These are phyloP conservation scores for Comarum palustre DNA, from an alignment of 306 rosid genomes.

Conservation along the genomic window DNA sequence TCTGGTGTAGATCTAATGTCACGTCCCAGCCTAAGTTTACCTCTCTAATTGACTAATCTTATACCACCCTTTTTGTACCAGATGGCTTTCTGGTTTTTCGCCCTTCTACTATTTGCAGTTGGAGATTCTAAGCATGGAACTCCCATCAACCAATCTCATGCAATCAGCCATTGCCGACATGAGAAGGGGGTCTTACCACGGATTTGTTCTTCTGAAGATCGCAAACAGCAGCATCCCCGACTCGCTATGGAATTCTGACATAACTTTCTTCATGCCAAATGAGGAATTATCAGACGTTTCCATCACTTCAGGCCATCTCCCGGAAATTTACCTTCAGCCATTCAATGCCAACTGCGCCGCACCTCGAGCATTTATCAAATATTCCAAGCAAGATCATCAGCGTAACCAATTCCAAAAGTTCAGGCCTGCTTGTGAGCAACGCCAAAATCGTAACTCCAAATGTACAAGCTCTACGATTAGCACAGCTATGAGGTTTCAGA, in stretches of 20 bases:
- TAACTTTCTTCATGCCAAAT: constrained; percentile 56
- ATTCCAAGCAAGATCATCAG: constrained; percentile 43
- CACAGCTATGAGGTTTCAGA: constrained; percentile 34
- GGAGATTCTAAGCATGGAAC: constrained; percentile 33
- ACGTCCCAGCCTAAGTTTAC: no score
- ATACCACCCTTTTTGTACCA: neutral
- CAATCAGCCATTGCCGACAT: constrained; percentile 50
- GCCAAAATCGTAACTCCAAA: constrained; percentile 49
- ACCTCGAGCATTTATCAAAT: constrained; percentile 46
- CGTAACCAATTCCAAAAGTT: constrained; percentile 39
- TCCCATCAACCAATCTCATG: constrained; percentile 45
- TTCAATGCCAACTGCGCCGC: constrained; percentile 47
- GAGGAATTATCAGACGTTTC: constrained; percentile 46
- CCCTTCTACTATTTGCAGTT: constrained; percentile 33
- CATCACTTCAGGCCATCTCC: constrained; percentile 22
- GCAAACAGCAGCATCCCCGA: constrained; percentile 36
- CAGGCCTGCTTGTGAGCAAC: constrained; percentile 45
- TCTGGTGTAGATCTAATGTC: no score
- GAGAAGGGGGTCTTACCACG: constrained; percentile 48
- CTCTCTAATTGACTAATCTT: no score
- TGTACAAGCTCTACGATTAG: constrained; percentile 39
- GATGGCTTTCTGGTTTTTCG: constrained; percentile 48
- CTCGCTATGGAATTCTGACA: constrained; percentile 30
- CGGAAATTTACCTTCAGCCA: constrained; percentile 17
- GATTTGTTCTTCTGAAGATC: constrained; percentile 58